Evolutionary conservation across 2,329 filamentous ascomycete genomes (phyloP), one percentile per base, ranked within the genome.

Genomic region (Penicillium concentricum): DNA sequence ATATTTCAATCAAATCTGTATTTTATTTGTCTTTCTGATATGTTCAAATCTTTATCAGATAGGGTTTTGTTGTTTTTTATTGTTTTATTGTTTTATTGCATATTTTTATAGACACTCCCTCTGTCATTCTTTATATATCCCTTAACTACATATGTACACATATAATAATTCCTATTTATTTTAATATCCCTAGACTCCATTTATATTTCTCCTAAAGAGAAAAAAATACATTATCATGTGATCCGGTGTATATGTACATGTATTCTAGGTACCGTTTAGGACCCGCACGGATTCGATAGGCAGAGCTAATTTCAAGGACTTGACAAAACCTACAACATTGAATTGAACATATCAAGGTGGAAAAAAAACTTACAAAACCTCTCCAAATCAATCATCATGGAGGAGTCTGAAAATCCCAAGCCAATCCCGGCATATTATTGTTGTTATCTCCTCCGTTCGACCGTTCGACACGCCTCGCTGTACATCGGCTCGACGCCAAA

Each of bases 401-500:
- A 66, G 6, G 49, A 38, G 12, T 57, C 46, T n/a, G 57, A 68
- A n/a, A 32, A 26, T 1, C 56, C 86, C 81, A 77, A 76, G 61
- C 79, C 82, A 0, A 91, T 97, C 22, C 93, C 93, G 10, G 87
- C 92, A 1, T 88, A 97, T 62, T 97, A 97, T 71, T 91, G 90
- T 64, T 95, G 94, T 71, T 97, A 99, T 72, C 84, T 97, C 16
- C 84, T 97, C 35, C 88, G 92, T 20, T 97, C 93, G 0, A 92
- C 87, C 0, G 82, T 92, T 10, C 83, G 85, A 44, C 86, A 86
- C 69, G 81, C 83, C 28, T 78, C 73, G 44, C 81, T 93, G 28
- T 99, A 99, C 74, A 88, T 97, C 53, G 94, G 94, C 51, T 96
- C 91, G 42, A 97, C 94, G 1, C 92, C 92, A 0, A 87, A 97